Base-by-base conservation (phyloP, 2,329 filamentous ascomycete genomes). In the Neofusicoccum ribis region DNA sequence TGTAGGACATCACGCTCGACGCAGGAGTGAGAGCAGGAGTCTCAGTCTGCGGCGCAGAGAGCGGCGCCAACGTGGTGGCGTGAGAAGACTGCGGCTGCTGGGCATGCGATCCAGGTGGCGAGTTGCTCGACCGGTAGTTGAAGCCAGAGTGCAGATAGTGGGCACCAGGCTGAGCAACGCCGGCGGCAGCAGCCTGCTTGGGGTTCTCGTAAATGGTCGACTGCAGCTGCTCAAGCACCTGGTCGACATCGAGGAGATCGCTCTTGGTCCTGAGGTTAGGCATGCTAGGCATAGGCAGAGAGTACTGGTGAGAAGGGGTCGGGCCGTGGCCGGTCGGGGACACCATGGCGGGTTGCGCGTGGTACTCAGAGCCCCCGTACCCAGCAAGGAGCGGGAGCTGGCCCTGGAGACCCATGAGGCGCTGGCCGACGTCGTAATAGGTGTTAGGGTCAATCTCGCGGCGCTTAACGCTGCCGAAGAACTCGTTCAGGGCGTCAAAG, bases 181-280 rank as follows among this genome's bases (percentile, higher is more conserved):
- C 91, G 49, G 90, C 89, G 12, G 88, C 88, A 2, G 92, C 91
- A 37, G 92, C 89, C 59, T 93, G 89, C 71, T 89, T 91, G 64
- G 93, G 89, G 77, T 90, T 96, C 80, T 98, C 95, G 76, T 98
- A 98, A 56, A 98, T 92, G 51, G 94, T 97, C 69, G 90, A 89
- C 80, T 97, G 93, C 84, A 98, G 94, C 80, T 97, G 92, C 80
- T 97, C 93, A 64, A 99, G 86, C 77, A 98, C 91, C 74, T 93
- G 91, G 77, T 98, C 95, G 73, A 98, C 93, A 76, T 96, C 93
- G 76, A 96, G 83, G 49, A 99, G 84, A 76, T 99, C 95, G 76
- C 88, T 93, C 85, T 98, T 97, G 56, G 93, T 97, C 74, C 94
- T 89, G 64, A 96, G 85, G 72, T 93, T 96, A 83, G 96, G 92